A percentile compares a stretch with the other conserved stretches of the same genome.
phyloP scores from a whole-genome alignment of 257 asterid species.

The Solanum piurae region DNA sequence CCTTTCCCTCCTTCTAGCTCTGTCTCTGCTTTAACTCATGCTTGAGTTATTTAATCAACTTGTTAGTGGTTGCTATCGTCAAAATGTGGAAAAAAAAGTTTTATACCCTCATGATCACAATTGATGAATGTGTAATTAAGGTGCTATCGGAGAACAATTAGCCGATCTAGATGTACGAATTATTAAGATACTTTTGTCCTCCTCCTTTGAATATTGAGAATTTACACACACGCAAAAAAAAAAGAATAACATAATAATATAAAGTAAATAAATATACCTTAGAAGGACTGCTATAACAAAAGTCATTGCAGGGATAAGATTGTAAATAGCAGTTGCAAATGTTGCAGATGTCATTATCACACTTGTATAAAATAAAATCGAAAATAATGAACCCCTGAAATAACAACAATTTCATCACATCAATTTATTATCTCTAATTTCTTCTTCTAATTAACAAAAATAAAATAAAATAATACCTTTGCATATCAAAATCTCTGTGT shows the following conservation, averaged over 20 bases:
- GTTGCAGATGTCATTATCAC: slow-evolving; percentile 13
- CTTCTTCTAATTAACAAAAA: neutral
- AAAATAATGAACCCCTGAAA: slow-evolving; percentile 12
- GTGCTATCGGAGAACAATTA: neutral
- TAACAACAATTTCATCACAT: neutral
- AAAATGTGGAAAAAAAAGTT: neutral
- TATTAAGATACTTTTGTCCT: neutral
- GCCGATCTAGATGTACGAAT: neutral
- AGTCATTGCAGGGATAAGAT: slow-evolving; percentile 12
- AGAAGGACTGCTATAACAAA: slow-evolving; percentile 8
- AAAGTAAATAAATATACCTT: neutral
- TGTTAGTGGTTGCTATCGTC: too few relatives aligned
- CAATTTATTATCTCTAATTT: neutral
- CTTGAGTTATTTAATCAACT: neutral
- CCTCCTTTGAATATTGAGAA: neutral
- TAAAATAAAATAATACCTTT: too few relatives aligned
- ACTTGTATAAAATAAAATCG: slow-evolving; percentile 10
- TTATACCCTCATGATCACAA: neutral
- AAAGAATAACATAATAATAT: neutral
- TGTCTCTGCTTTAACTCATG: neutral
- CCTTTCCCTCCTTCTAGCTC: neutral
- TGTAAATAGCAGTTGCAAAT: slow-evolving; percentile 14
- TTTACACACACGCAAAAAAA: neutral
- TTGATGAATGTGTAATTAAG: neutral
- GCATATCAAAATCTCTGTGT: too few relatives aligned